Evolutionary conservation across 2,329 filamentous ascomycete species (phyloP).

Genomic region (Didymella keratinophila): DNA sequence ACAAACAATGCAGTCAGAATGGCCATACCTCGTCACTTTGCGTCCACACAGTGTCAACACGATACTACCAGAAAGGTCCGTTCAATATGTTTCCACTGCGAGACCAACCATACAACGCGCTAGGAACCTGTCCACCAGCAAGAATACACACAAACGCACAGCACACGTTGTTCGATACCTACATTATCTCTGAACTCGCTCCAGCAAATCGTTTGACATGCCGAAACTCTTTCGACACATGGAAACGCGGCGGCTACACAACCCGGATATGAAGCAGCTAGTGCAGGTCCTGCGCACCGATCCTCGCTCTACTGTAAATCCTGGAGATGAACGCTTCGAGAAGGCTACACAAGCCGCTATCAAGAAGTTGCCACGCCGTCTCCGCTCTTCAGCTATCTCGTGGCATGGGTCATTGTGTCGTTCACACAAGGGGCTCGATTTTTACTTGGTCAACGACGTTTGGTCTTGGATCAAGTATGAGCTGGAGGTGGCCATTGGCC

Average conservation of each 20-base stretch:
- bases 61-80: conserved; percentile 3
- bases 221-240: conserved; percentile 18
- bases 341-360: conserved; percentile 25
- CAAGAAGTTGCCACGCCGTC: conserved; percentile 31
- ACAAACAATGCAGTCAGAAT: not conserved
- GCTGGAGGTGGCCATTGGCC: conserved; percentile 33
- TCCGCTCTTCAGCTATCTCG: conserved; percentile 30
- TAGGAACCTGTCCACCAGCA: not conserved
- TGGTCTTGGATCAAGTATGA: conserved; percentile 37
- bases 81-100: conserved; percentile 9
- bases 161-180: not conserved
- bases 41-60: conserved; percentile 13
- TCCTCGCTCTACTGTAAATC: conserved; percentile 8
- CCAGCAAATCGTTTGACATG: conserved; percentile 4
- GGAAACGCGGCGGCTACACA: conserved; percentile 28
- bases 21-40: not conserved
- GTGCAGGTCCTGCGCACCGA: conserved; percentile 29
- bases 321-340: conserved; percentile 14
- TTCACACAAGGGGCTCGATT: conserved; percentile 35
- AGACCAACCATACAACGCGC: not conserved
- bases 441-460: conserved; percentile 30
- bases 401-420: conserved; percentile 31
- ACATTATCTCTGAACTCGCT: too few relatives aligned
- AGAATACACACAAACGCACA: not conserved
- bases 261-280: conserved; percentile 37